Evolutionary conservation across 768 basidiomycete genomes (phyloP).

Genomic region (Kwoniella heveanensis): DNA sequence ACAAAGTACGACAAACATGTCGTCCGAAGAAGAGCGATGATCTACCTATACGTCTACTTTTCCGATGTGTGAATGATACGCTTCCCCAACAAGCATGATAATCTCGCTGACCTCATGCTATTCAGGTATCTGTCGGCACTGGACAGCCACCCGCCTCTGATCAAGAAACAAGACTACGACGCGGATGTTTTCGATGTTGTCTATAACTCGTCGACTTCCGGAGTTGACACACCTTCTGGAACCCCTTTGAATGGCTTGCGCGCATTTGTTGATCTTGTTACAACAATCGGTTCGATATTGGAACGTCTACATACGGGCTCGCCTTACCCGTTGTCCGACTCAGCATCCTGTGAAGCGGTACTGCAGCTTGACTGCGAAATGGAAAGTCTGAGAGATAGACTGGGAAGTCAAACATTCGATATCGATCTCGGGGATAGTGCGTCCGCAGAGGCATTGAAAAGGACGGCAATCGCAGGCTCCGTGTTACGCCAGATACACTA

Average conservation of each 20-base stretch:
- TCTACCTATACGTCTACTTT: constrained; percentile 34
- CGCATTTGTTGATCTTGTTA: constrained; percentile 31
- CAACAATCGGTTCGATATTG: constrained; percentile 13
- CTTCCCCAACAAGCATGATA: background rate
- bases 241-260: constrained; percentile 14
- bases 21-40: constrained; percentile 18
- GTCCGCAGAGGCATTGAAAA: background rate
- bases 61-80: constrained; percentile 33
- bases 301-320: constrained; percentile 14
- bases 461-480: constrained; percentile 15
- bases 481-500: constrained; percentile 32
- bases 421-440: background rate
- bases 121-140: constrained; percentile 27
- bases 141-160: constrained; percentile 29
- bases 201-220: constrained; percentile 4
- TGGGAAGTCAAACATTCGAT: constrained; percentile 23
- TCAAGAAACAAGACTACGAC: constrained; percentile 28
- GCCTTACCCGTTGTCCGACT: too few relatives aligned
- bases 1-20: background rate
- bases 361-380: constrained; percentile 24
- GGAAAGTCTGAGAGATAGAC: constrained; percentile 17
- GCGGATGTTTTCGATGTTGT: constrained; percentile 23
- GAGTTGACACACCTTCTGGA: constrained; percentile 14
- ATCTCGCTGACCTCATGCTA: background rate
- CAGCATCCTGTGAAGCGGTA: background rate